Percentiles rank a stretch among this genome's conserved stretches.
Evolutionary conservation across 768 basidiomycete species (phyloP).

Genomic region (Strobilomyces dryophilus): DNA sequence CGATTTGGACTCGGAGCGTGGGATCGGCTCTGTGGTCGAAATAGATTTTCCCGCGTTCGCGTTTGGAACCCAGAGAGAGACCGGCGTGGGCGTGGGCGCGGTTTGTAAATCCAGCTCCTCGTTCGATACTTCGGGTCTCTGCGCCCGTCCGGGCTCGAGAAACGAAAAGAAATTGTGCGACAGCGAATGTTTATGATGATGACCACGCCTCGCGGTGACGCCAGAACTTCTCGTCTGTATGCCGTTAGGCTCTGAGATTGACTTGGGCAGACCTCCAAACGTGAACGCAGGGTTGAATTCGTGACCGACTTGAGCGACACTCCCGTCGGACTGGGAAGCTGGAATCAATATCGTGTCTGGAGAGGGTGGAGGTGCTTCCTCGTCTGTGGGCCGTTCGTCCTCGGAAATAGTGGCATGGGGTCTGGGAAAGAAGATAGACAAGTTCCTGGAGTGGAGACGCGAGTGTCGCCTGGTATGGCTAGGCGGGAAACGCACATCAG

Average conservation of each 20-base stretch:
- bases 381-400: slow-evolving; percentile 48
- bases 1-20: slow-evolving; percentile 24
- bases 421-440: slow-evolving; percentile 88
- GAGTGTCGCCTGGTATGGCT: slow-evolving; percentile 47
- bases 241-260: slow-evolving; percentile 16
- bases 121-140: slow-evolving; percentile 6
- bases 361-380: slow-evolving; percentile 44
- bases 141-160: slow-evolving; percentile 63
- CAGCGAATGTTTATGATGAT: slow-evolving; percentile 90
- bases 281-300: slow-evolving; percentile 55
- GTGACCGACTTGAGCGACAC: slow-evolving; percentile 25
- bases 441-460: slow-evolving; percentile 84
- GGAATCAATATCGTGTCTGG: slow-evolving; percentile 41
- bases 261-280: slow-evolving; percentile 51
- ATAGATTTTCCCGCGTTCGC: slow-evolving; percentile 26
- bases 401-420: slow-evolving; percentile 62
- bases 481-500: slow-evolving; percentile 13
- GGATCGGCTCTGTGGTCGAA: slow-evolving; percentile 7
- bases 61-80: slow-evolving; percentile 66
- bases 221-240: slow-evolving; percentile 15
- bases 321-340: slow-evolving; percentile 36
- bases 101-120: slow-evolving; percentile 44
- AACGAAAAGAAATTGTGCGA: slow-evolving; percentile 97
- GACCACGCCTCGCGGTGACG: slow-evolving; percentile 48
- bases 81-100: slow-evolving; percentile 54